A percentile compares a stretch with the other conserved stretches of the same genome.
Conservation (phyloP, 2,329 filamentous ascomycete species). For the Epichloe baconii region DNA sequence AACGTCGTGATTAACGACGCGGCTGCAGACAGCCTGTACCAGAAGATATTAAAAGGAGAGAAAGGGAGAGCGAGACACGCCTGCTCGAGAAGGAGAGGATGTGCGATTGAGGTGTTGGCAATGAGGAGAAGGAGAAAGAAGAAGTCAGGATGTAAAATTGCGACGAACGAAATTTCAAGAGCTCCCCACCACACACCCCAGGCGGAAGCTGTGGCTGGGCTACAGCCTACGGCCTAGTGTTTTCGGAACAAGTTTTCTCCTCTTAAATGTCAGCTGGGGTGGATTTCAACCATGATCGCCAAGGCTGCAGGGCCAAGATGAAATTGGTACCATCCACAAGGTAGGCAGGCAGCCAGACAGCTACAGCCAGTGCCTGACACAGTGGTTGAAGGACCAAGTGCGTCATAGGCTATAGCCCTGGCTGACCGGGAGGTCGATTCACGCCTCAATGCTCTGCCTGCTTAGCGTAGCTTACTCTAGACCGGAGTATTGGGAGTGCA, state of each 20-base stretch:
- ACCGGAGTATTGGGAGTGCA: too few species aligned
- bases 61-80: constrained; percentile 7
- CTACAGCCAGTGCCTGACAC: too few species aligned
- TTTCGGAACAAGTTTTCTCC: constrained; percentile 4
- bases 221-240: not conserved
- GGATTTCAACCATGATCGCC: too few species aligned
- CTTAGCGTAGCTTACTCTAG: not conserved
- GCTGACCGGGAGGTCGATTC: not conserved
- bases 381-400: not conserved
- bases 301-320: too few species aligned
- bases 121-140: constrained; percentile 9
- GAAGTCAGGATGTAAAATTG: constrained; percentile 10
- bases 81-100: constrained; percentile 12
- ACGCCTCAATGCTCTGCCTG: not conserved
- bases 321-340: too few species aligned
- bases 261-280: not conserved
- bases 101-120: not conserved
- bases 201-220: not conserved
- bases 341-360: too few species aligned
- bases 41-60: constrained; percentile 5
- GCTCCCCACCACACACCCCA: constrained; percentile 8
- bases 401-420: not conserved
- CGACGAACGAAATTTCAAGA: constrained; percentile 19
- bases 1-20: constrained; percentile 30
- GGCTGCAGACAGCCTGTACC: constrained; percentile 30